phyloP scores from a whole-genome alignment of 192 early-diverging fungal genomes.

The Coemansia sp. region DNA sequence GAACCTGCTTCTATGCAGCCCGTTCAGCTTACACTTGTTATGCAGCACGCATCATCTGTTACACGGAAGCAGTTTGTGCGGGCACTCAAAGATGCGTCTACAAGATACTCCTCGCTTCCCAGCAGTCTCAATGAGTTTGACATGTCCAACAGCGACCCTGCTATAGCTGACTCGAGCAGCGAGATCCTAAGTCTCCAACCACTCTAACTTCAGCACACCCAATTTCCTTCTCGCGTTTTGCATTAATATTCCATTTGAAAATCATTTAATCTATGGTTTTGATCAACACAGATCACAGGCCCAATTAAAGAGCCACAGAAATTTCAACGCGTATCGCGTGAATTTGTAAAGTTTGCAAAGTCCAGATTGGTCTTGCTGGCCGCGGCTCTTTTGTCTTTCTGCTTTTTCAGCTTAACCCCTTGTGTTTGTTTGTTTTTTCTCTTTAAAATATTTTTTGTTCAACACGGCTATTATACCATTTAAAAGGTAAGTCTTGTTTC shows the following conservation, averaged over 20 bases:
- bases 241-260: background rate
- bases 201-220: slow-evolving; percentile 19
- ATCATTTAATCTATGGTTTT: background rate
- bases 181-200: slow-evolving; percentile 43
- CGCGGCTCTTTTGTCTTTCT: background rate
- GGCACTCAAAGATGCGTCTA: slow-evolving; percentile 41
- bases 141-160: background rate
- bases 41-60: slow-evolving; percentile 43
- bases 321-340: background rate
- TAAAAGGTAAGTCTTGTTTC: background rate
- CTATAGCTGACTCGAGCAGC: slow-evolving; percentile 27
- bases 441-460: background rate
- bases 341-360: background rate
- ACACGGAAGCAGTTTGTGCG: slow-evolving; percentile 51
- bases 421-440: background rate
- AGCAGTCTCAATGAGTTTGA: slow-evolving; percentile 5
- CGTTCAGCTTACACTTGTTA: slow-evolving; percentile 48
- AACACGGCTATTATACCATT: background rate
- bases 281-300: background rate
- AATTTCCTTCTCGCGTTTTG: no score
- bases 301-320: background rate
- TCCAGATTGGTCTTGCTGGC: background rate
- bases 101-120: slow-evolving; percentile 4
- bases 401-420: background rate
- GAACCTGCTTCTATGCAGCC: slow-evolving; percentile 13